phyloP scores from a whole-genome alignment of 345 rosid genomes.

The Aquilaria sinensis region DNA sequence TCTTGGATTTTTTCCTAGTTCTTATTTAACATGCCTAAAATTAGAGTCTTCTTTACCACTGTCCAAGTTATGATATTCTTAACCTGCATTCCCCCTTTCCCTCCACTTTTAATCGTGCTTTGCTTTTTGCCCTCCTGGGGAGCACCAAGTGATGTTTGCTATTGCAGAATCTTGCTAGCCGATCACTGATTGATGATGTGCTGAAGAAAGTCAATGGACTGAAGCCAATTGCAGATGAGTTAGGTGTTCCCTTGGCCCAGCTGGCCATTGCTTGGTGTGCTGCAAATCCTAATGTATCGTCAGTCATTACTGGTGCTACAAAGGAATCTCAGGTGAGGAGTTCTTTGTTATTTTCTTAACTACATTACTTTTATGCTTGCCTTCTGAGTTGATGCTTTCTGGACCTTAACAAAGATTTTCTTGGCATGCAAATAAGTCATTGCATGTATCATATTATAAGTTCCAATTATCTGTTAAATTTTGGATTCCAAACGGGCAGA shows the following conservation, averaged over 20 bases:
- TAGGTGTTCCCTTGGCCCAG: slow-evolving; percentile 84
- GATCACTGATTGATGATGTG: slow-evolving; percentile 82
- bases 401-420: too few species aligned
- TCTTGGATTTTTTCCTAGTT: neutral
- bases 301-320: slow-evolving; percentile 89
- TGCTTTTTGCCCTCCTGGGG: neutral
- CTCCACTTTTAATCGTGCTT: neutral
- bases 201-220: slow-evolving; percentile 79
- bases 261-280: slow-evolving; percentile 98
- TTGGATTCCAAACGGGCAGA: too few species aligned
- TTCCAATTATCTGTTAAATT: too few species aligned
- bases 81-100: too few species aligned
- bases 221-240: slow-evolving; percentile 94
- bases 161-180: slow-evolving; percentile 71
- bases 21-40: too few species aligned
- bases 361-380: too few species aligned
- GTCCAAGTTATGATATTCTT: too few species aligned
- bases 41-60: too few species aligned
- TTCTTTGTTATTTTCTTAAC: too few species aligned
- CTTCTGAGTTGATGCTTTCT: too few species aligned
- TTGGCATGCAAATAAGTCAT: too few species aligned
- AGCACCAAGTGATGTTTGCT: neutral
- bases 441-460: too few species aligned
- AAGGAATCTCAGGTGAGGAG: slow-evolving; percentile 77
- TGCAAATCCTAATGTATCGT: slow-evolving; percentile 84